phyloP scores from a whole-genome alignment of 169 alveolate genomes.

The Plasmodium fragile region DNA sequence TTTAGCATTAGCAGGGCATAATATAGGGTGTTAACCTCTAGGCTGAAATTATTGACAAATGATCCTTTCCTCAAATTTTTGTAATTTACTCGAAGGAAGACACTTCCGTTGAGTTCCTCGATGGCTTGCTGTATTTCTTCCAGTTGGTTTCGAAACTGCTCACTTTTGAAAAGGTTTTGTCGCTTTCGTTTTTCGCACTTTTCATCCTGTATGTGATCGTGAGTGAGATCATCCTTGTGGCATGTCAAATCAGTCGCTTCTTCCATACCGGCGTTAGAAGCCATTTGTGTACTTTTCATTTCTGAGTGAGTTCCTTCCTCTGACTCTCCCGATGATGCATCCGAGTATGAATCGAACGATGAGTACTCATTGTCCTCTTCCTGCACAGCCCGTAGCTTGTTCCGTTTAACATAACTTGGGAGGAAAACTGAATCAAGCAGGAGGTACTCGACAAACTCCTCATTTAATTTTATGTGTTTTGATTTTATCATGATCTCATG shows the following conservation, averaged over 20 bases:
- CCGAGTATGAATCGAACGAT: constrained; percentile 60
- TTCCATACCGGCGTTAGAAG: not conserved
- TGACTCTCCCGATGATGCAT: not conserved
- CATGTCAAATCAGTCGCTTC: not conserved
- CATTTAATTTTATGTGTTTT: constrained; percentile 21
- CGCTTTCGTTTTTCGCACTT: not conserved
- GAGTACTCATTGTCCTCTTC: constrained; percentile 46
- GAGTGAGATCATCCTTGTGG: not conserved
- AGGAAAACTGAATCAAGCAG: constrained; percentile 39
- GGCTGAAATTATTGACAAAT: constrained; percentile 28
- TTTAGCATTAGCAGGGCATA: constrained; percentile 45
- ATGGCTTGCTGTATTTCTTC: constrained; percentile 31
- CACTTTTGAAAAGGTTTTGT: constrained; percentile 2
- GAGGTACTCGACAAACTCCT: constrained; percentile 8
- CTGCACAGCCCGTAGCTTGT: constrained; percentile 6
- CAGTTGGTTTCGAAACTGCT: constrained; percentile 16
- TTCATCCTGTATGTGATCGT: not conserved
- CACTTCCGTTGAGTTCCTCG: constrained; percentile 35
- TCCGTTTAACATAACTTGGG: constrained; percentile 50
- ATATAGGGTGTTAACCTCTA: constrained; percentile 61
- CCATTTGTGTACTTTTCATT: not conserved
- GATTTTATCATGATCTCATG: constrained; percentile 61
- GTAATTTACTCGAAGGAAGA: constrained; percentile 37
- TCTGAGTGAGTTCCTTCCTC: not conserved
- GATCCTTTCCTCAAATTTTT: constrained; percentile 35